Evolutionary conservation across 1,284 basidiomycete genomes (phyloP).

Genomic region (Spongiforma sp.): DNA sequence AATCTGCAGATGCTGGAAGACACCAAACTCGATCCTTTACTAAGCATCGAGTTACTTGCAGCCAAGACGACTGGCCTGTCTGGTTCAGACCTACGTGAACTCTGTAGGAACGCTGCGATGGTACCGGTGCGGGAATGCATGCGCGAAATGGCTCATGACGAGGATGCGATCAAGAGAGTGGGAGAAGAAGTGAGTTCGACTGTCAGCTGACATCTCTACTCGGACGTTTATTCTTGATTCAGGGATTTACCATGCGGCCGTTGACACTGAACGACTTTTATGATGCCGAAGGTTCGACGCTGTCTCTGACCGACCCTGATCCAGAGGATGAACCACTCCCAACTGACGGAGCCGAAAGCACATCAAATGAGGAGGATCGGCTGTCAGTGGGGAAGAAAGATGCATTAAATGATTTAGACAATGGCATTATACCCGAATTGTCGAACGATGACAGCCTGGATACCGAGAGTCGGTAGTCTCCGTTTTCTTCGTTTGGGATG

Average conservation of each 20-base stretch:
- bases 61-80: slow-evolving; percentile 79
- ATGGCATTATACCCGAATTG: not conserved
- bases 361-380: not conserved
- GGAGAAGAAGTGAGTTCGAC: slow-evolving; percentile 55
- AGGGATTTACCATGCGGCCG: slow-evolving; percentile 81
- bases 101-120: slow-evolving; percentile 96
- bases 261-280: slow-evolving; percentile 76
- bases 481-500: too few species aligned
- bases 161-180: slow-evolving; percentile 55
- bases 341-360: not conserved
- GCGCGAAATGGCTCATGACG: slow-evolving; percentile 61
- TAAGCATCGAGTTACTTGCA: slow-evolving; percentile 75
- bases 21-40: slow-evolving; percentile 69
- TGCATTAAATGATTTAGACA: not conserved
- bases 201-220: not conserved
- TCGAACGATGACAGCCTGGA: slow-evolving; percentile 9
- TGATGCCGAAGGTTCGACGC: slow-evolving; percentile 55
- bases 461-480: slow-evolving; percentile 13
- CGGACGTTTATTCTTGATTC: not conserved
- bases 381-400: slow-evolving; percentile 3
- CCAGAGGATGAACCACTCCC: slow-evolving; percentile 35
- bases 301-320: slow-evolving; percentile 32
- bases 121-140: slow-evolving; percentile 89
- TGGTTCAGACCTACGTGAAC: slow-evolving; percentile 92
- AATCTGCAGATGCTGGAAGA: slow-evolving; percentile 81